These are phyloP conservation scores for Globisporangium nodosum DNA, from an alignment of 352 stramenopile species.

Conservation along the genomic window DNA sequence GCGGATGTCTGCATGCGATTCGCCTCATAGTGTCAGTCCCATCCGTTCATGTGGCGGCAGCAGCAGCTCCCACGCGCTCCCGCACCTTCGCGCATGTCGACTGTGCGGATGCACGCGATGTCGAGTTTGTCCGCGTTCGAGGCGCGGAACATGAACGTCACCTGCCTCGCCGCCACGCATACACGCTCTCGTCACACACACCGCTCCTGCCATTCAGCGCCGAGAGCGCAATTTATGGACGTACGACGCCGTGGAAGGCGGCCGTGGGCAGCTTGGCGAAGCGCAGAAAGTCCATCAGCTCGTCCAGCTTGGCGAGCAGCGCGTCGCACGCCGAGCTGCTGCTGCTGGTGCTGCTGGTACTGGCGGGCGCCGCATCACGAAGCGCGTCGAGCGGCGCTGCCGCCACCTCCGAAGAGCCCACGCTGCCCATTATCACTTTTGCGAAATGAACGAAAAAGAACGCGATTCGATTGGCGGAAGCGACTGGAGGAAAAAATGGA, in stretches of 20 bases:
- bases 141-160: constrained; percentile 77
- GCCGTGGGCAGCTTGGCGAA: constrained; percentile 41
- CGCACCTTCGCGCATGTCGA: constrained; percentile 69
- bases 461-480: background rate
- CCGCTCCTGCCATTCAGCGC: background rate
- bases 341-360: background rate
- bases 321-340: constrained; percentile 41
- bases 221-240: constrained; percentile 1
- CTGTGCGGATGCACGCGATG: constrained; percentile 64
- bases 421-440: constrained; percentile 5
- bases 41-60: too few species aligned
- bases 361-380: too few species aligned
- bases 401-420: constrained; percentile 3
- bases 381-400: background rate
- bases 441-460: background rate
- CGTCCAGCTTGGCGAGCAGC: constrained; percentile 72
- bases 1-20: constrained; percentile 27
- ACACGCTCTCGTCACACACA: background rate
- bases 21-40: background rate
- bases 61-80: background rate
- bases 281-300: constrained; percentile 82
- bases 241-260: constrained; percentile 57
- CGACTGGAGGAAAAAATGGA: background rate
- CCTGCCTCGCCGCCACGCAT: constrained; percentile 19
- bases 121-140: constrained; percentile 30